Evolutionary conservation across 176 grass and related monocot genomes (phyloP), one percentile per base, ranked within the genome.

Genomic region (Rhynchospora tenuis): DNA sequence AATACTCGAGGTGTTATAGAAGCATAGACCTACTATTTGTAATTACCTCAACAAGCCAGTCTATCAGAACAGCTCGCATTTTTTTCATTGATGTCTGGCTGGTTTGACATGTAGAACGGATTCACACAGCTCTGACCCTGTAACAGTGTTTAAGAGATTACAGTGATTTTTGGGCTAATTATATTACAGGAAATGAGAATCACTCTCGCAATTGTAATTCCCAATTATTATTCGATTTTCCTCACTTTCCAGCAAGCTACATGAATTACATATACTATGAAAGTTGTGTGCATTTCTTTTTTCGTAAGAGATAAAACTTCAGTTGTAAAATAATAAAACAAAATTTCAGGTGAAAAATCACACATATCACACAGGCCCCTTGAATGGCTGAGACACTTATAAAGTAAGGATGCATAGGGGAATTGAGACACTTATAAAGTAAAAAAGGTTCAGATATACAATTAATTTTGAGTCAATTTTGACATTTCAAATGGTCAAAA

Each of bases 41-140:
- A 48, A 76, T 84, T 74, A 87, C 95, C 95, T 98, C 92, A 22
- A 98, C 91, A 3, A 94, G 84, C 95, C 95, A 98, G 51, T 98
- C 95, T 14, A 98, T 93, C 10, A 98, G 82, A 77, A 94, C 91
- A 16, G 88, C 95, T 28, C 95, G 88, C 95, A 98, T 94, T 81
- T 89, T 16, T 98, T 81, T 93, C 95, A 22, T 98, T 94, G 48
- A 98, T 91, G 44, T 98, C 95, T 14, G 71, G 83, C 81, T 98
- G 90, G 27, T 43, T 85, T 64, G 82, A 78, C 90, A 98, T 98
- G 78, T 98, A 98, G 64, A 56, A 85, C 54, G 90, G 89, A 45
- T 84, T 75, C 28, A 94, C 95, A 84, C 92, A 93, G 44, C 92
- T 90, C 71, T 67, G 19, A 56, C 72, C 89, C 95, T 98, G 58